These are phyloP conservation scores for Hemileccinum rubropunctum DNA, from an alignment of 768 basidiomycete species.

Conservation along the genomic window DNA sequence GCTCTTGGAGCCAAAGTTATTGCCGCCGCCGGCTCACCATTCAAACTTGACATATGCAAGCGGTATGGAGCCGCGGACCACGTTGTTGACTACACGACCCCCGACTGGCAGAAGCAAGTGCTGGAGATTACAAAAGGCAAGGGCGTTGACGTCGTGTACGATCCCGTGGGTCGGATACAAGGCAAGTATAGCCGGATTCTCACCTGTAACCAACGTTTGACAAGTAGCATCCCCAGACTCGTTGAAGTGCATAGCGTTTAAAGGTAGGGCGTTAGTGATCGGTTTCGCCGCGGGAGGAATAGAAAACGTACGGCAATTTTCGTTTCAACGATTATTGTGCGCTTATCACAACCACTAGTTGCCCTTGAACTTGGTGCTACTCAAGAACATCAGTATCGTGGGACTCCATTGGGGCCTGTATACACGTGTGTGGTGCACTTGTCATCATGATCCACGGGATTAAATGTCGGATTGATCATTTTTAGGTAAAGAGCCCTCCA, in stretches of 20 bases:
- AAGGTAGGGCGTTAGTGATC: constrained; percentile 88
- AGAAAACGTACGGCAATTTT: constrained; percentile 15
- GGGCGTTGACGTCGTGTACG: constrained; percentile 85
- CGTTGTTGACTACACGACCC: constrained; percentile 71
- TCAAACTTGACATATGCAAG: constrained; percentile 79
- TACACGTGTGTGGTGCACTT: constrained; percentile 43
- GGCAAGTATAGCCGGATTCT: constrained; percentile 36
- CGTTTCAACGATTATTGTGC: neutral
- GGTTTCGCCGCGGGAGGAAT: constrained; percentile 48
- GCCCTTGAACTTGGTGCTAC: constrained; percentile 76
- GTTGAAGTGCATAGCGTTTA: constrained; percentile 92
- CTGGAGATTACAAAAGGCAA: constrained; percentile 76
- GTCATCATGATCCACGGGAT: constrained; percentile 2
- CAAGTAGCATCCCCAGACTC: constrained; percentile 47
- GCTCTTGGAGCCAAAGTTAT: constrained; percentile 93
- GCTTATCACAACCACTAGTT: constrained; percentile 45
- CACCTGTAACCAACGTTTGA: neutral
- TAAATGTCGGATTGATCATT: neutral
- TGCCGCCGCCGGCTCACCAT: constrained; percentile 79
- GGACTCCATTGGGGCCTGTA: constrained; percentile 91
- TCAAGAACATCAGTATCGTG: constrained; percentile 83
- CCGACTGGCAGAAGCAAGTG: constrained; percentile 89
- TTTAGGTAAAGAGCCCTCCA: constrained; percentile 62
- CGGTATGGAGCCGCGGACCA: constrained; percentile 80
- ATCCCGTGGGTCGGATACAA: constrained; percentile 79